Percentiles rank a stretch among this genome's conserved stretches.
These are phyloP conservation scores for Lentinus polychrous DNA, from an alignment of 1,284 basidiomycete genomes.

Conservation along the genomic window DNA sequence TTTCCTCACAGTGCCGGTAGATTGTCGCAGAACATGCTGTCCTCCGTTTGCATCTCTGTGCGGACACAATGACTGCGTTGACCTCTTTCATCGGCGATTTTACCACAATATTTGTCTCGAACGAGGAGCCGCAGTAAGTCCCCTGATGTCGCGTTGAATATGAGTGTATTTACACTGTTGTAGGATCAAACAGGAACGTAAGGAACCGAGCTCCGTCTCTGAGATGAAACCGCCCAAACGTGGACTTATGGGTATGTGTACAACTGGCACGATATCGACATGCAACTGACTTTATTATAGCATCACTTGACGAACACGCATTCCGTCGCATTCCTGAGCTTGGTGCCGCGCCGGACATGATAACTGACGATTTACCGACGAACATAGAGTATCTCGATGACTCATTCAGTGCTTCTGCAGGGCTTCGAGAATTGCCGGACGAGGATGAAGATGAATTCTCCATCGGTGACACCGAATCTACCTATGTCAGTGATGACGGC, in stretches of 20 bases:
- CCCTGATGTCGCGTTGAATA: neutral
- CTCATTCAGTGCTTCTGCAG: conserved; percentile 71
- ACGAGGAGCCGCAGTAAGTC: neutral
- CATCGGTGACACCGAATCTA: conserved; percentile 35
- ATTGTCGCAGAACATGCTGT: conserved; percentile 39
- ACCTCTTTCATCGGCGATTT: conserved; percentile 45
- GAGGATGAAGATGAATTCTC: conserved; percentile 61
- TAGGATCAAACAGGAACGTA: conserved; percentile 1
- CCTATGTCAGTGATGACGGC: conserved; percentile 20
- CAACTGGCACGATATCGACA: neutral
- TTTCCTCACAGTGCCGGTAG: conserved; percentile 25
- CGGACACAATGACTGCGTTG: conserved; percentile 57
- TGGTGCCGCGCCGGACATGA: conserved; percentile 79
- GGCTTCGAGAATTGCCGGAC: conserved; percentile 62
- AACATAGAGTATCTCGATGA: conserved; percentile 86
- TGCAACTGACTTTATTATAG: conserved; percentile 28
- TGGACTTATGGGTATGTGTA: conserved; percentile 11
- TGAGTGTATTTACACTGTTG: neutral
- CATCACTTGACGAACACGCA: conserved; percentile 80
- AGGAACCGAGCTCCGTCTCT: conserved; percentile 9
- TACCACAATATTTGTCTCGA: conserved; percentile 31
- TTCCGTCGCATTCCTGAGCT: conserved; percentile 71
- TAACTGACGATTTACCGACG: conserved; percentile 85
- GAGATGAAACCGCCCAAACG: neutral
- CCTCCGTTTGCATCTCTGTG: conserved; percentile 56